Evolutionary conservation across 2,329 filamentous ascomycete genomes (phyloP), one percentile per base, ranked within the genome.

Genomic region (Colletotrichum cuscutae): DNA sequence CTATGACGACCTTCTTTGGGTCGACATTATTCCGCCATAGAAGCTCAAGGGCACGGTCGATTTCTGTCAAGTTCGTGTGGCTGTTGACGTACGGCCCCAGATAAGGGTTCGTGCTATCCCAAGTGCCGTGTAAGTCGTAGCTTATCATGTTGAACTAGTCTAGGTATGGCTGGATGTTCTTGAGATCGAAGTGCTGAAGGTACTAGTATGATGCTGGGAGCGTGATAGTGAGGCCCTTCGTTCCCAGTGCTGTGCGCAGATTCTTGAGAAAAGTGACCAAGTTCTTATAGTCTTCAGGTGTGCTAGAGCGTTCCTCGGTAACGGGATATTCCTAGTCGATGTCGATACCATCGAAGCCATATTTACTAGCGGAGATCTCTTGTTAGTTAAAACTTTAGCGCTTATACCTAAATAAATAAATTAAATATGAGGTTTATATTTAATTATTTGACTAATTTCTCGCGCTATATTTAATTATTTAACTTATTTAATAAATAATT

Each of bases 11-110:
- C 54, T 86, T 84, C 0, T 71, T 56, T 0, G 86, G 81, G 1
- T 79, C 68, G 26, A 89, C 78, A 32, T 82, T 75, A 35, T 81
- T 84, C 3, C 84, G 79, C 86, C 87, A 89, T 4, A 89, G 76
- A 0, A 89, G 81, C 2, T 87, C 81, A 0, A 88, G 68, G 0
- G 77, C 78, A 0, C 74, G 26, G 1, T 84, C 76, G 37, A 87
- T 86, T 73, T 88, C 85, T 0, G 84, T 86, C 6, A 87, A 59
- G 73, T 88, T 87, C 2, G 57, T 72, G 37, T 72, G 71, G 8
- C 54, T 12, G 37, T 60, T 63, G 6, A 69, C 35, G 35, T 65
- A 61, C 9, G 28, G 32, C 8, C 61, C 67, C 3, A 35, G 26
- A 26, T 13, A 66, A 28, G 56, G 19, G 11, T n/a, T 80, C 72